phyloP scores from a whole-genome alignment of 164 flowering plant genomes.

The Umbellularia californica region DNA sequence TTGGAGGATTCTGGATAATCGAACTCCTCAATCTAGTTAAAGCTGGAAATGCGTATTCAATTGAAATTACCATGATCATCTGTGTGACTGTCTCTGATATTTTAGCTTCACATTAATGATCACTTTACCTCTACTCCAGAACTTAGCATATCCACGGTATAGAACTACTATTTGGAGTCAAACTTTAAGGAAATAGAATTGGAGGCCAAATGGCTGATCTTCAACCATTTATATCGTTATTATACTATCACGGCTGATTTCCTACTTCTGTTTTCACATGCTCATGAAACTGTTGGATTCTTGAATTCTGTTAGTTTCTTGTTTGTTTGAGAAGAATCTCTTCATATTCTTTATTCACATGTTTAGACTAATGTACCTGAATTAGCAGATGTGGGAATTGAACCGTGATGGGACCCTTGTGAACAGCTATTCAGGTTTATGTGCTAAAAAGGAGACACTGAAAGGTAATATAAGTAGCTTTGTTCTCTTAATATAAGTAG shows the following conservation, averaged over 20 bases:
- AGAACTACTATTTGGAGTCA: too few relatives aligned
- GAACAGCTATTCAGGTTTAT: slow-evolving; percentile 71
- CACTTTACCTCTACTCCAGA: neutral
- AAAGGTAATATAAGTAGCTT: slow-evolving; percentile 35
- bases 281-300: neutral
- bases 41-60: too few relatives aligned
- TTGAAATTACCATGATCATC: too few relatives aligned
- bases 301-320: neutral
- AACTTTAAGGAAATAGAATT: neutral
- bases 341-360: neutral
- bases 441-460: slow-evolving; percentile 42
- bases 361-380: slow-evolving; percentile 1
- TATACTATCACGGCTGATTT: neutral
- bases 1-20: neutral
- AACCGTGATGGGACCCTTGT: slow-evolving; percentile 47
- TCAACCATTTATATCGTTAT: neutral
- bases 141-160: too few relatives aligned
- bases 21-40: too few relatives aligned
- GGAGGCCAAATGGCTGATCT: neutral
- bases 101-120: neutral
- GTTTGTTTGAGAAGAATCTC: neutral
- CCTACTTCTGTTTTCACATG: neutral
- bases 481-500: too few relatives aligned
- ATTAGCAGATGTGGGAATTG: slow-evolving; percentile 69
- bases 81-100: neutral